Conservation (phyloP, 1,284 basidiomycete species). For the Malassezia restricta region DNA sequence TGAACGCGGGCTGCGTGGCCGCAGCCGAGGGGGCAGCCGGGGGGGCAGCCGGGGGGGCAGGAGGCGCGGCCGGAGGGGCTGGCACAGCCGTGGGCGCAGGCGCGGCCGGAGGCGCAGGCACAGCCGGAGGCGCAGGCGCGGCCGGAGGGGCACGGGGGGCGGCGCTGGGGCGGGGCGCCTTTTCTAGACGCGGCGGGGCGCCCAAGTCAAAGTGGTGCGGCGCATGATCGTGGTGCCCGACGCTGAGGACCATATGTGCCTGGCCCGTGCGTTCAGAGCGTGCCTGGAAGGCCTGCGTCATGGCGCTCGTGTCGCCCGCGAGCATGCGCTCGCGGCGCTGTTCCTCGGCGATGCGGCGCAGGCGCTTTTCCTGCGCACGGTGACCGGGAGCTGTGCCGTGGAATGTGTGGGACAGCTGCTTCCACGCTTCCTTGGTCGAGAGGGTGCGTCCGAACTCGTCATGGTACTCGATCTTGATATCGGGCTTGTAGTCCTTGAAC, state of each 20-base stretch:
- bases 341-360: slow-evolving; percentile 39
- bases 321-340: slow-evolving; percentile 37
- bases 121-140: background rate
- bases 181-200: background rate
- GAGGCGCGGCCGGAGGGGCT: background rate
- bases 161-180: background rate
- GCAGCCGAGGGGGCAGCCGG: too few relatives aligned
- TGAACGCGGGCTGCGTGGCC: background rate
- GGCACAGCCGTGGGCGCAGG: background rate
- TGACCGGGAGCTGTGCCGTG: slow-evolving; percentile 41
- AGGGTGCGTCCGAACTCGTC: slow-evolving; percentile 75
- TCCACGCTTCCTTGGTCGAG: slow-evolving; percentile 67
- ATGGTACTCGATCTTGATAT: slow-evolving; percentile 88
- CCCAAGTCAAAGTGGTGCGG: slow-evolving; percentile 35
- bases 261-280: slow-evolving; percentile 38
- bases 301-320: slow-evolving; percentile 41
- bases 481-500: slow-evolving; percentile 90
- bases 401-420: slow-evolving; percentile 43
- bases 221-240: slow-evolving; percentile 32
- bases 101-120: background rate
- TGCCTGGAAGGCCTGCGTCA: slow-evolving; percentile 36
- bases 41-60: background rate
- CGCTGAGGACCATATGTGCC: slow-evolving; percentile 45
- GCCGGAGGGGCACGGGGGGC: too few relatives aligned
- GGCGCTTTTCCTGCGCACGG: slow-evolving; percentile 37